Conservation (phyloP, 2,329 filamentous ascomycete species). For the Blastomyces gilchristii region DNA sequence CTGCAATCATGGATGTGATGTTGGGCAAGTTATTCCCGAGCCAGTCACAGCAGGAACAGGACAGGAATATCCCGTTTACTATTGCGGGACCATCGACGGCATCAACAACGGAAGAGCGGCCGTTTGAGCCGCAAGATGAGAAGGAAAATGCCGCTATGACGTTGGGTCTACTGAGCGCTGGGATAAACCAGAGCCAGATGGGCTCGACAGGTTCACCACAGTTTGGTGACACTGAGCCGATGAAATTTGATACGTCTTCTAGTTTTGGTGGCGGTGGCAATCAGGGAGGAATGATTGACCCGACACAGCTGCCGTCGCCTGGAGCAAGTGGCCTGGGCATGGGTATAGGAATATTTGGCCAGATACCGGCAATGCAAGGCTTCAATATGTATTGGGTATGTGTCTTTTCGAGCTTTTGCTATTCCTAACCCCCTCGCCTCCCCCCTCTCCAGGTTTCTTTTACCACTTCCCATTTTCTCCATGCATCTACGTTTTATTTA, state of each 20-base stretch:
- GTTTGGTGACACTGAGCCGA: slow-evolving; percentile 23
- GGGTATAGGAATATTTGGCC: slow-evolving; percentile 47
- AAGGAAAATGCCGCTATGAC: slow-evolving; percentile 61
- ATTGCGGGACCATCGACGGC: slow-evolving; percentile 1
- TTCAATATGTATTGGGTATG: slow-evolving; percentile 54
- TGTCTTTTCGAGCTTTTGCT: slow-evolving; percentile 11
- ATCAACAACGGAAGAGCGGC: slow-evolving; percentile 5
- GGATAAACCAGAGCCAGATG: slow-evolving; percentile 41
- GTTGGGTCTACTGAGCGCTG: slow-evolving; percentile 56
- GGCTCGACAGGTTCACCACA: slow-evolving; percentile 23
- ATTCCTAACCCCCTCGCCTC: not conserved
- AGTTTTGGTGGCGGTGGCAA: not conserved
- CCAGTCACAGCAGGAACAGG: not conserved
- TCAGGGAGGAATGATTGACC: slow-evolving; percentile 21
- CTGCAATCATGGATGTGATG: slow-evolving; percentile 71
- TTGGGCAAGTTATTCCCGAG: slow-evolving; percentile 54
- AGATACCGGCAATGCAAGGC: slow-evolving; percentile 45
- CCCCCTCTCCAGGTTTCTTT: not conserved
- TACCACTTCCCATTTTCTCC: not conserved
- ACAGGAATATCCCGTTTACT: slow-evolving; percentile 8
- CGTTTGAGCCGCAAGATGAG: slow-evolving; percentile 41
- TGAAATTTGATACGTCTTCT: slow-evolving; percentile 15
- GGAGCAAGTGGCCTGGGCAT: slow-evolving; percentile 29
- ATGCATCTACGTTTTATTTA: not conserved
- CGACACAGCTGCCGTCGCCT: slow-evolving; percentile 29